Base-by-base conservation (phyloP, 257 asterid species). In the Nicotiana benthamiana region DNA sequence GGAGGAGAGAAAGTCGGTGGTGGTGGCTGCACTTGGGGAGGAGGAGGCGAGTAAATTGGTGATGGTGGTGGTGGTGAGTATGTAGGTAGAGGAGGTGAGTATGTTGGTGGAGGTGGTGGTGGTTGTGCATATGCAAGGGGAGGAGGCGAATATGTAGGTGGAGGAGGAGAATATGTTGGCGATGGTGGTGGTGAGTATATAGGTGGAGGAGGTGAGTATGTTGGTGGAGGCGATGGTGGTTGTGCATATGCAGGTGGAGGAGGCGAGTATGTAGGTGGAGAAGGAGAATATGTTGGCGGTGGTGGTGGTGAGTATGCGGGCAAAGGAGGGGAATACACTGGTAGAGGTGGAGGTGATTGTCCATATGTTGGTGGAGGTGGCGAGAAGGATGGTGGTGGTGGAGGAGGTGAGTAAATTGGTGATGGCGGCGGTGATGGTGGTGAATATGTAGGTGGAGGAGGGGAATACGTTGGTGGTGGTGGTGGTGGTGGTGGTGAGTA, bases 371-470 rank as follows among this genome's bases (percentile, higher is more conserved):
- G 79, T 3, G 28, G 17, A 0, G 51, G 57, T 6, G 61, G 57
- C 12, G 40, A 22, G 30, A 24, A 48, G 3, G 18, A 2, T 24
- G 83, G 59, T 5, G 79, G 52, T 11, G 78, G 68, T 12, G 79
- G 75, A 10, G 75, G 82, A 15, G 75, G 82, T 0, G 82, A 80
- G 12, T 80, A 65, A 5, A 48, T 30, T 63, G 62, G 77, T 5
- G 82, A 40, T 46, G 75, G 76, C 3, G 77, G 82, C 2, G 82
- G 82, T 6, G 77, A 77, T 3, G 82, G 65, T 9, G 82, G 56
- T 7, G 59, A 20, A 12, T 57, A 26, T 22, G 20, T 5, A n/a
- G 64, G 77, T 18, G 79, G 83, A 11, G 72, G 83, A 8, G 72
- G 83, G 0, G 80, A 81, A n/a, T 74, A 74, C 0, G 27, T 15